Evolutionary conservation across 73 alveolate genomes (phyloP).

Genomic region (Stentor coeruleus): DNA sequence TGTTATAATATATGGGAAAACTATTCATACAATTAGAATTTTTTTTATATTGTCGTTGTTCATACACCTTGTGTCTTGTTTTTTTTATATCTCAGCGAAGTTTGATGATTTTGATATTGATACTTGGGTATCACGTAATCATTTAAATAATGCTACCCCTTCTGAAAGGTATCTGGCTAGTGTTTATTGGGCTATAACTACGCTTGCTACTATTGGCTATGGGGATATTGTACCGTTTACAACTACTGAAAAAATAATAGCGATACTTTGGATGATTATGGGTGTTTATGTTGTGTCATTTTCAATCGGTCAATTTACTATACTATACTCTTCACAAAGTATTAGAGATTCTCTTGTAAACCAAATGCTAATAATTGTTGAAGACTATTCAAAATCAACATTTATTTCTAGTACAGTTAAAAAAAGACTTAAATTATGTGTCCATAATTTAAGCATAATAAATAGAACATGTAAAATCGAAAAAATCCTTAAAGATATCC

Average conservation of each 20-base stretch:
- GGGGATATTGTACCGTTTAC: constrained; percentile 83
- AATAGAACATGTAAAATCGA: constrained; percentile 26
- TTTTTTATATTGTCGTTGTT: not conserved
- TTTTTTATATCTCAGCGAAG: not conserved
- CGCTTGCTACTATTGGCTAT: constrained; percentile 79
- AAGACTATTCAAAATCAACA: constrained; percentile 42
- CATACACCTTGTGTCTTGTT: not conserved
- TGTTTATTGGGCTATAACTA: constrained; percentile 71
- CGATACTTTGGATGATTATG: constrained; percentile 44
- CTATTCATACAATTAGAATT: not conserved
- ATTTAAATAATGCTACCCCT: no score
- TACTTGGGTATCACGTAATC: not conserved
- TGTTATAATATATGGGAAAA: not conserved
- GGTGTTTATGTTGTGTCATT: constrained; percentile 54
- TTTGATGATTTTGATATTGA: not conserved
- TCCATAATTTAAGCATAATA: constrained; percentile 32
- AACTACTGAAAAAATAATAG: constrained; percentile 59
- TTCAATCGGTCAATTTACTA: constrained; percentile 51
- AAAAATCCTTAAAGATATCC: constrained; percentile 34
- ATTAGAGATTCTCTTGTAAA: constrained; percentile 36
- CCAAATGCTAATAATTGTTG: constrained; percentile 34
- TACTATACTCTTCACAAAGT: constrained; percentile 45
- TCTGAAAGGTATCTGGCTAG: constrained; percentile 30
- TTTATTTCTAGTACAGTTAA: constrained; percentile 21
- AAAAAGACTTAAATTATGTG: constrained; percentile 31